These are phyloP conservation scores for Boletellus ananas DNA, from an alignment of 768 basidiomycete species.

Conservation along the genomic window DNA sequence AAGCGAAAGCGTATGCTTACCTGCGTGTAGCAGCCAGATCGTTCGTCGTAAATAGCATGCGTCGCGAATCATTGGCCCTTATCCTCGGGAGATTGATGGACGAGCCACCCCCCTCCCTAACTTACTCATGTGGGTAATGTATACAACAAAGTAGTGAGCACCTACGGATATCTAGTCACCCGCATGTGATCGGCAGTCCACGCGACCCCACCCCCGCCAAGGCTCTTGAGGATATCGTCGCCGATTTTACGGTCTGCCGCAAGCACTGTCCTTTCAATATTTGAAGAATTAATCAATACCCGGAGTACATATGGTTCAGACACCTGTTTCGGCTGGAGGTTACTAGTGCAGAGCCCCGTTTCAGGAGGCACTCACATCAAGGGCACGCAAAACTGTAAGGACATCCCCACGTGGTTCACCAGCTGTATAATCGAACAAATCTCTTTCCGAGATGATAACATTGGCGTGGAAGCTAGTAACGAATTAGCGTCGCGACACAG, in stretches of 20 bases:
- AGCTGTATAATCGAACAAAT: slow-evolving; percentile 73
- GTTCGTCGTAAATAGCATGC: slow-evolving; percentile 51
- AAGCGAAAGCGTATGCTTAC: slow-evolving; percentile 32
- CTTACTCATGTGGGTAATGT: neutral
- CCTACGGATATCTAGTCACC: slow-evolving; percentile 64
- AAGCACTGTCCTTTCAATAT: slow-evolving; percentile 72
- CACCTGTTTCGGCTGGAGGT: slow-evolving; percentile 46
- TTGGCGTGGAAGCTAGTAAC: slow-evolving; percentile 40
- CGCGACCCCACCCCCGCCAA: slow-evolving; percentile 51
- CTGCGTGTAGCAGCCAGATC: slow-evolving; percentile 46
- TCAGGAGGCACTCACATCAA: slow-evolving; percentile 52
- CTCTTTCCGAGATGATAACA: slow-evolving; percentile 65
- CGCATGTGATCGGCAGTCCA: slow-evolving; percentile 62
- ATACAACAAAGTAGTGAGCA: slow-evolving; percentile 7
- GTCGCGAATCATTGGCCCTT: slow-evolving; percentile 32
- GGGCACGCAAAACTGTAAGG: slow-evolving; percentile 75
- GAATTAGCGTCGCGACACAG: slow-evolving; percentile 8
- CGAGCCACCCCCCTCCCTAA: slow-evolving; percentile 66
- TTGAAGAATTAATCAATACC: slow-evolving; percentile 69
- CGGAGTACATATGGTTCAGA: slow-evolving; percentile 71
- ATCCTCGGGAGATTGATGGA: slow-evolving; percentile 40
- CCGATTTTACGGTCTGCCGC: slow-evolving; percentile 61
- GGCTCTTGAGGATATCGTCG: slow-evolving; percentile 44
- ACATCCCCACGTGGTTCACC: slow-evolving; percentile 67
- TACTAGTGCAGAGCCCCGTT: neutral